These are phyloP conservation scores for Pyricularia sp. DNA, from an alignment of 2,329 filamentous ascomycete genomes.

Conservation along the genomic window DNA sequence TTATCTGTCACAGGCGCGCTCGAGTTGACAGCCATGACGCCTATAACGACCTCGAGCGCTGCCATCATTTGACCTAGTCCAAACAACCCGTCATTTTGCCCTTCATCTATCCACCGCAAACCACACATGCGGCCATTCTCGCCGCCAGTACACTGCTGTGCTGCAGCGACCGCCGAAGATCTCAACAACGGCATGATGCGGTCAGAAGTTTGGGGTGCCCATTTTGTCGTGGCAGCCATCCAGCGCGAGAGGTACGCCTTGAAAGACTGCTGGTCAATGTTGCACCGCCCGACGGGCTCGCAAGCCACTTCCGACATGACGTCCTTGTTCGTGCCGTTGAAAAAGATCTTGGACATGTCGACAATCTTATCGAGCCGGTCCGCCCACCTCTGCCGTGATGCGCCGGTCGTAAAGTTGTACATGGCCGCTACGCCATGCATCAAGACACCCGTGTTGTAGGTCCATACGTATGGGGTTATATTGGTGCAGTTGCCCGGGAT, in stretches of 20 bases:
- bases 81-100: slow-evolving; percentile 37
- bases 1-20: slow-evolving; percentile 26
- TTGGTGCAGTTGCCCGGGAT: slow-evolving; percentile 46
- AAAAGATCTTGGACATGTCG: slow-evolving; percentile 43
- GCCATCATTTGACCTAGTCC: slow-evolving; percentile 66
- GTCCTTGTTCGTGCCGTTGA: slow-evolving; percentile 37
- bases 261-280: slow-evolving; percentile 54
- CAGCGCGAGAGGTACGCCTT: slow-evolving; percentile 54
- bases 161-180: slow-evolving; percentile 47
- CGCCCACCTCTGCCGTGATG: slow-evolving; percentile 37
- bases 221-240: slow-evolving; percentile 53
- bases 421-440: slow-evolving; percentile 59
- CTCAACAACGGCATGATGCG: slow-evolving; percentile 43
- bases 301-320: slow-evolving; percentile 60
- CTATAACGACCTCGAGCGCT: slow-evolving; percentile 54
- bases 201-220: slow-evolving; percentile 49
- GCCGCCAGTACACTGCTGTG: slow-evolving; percentile 48
- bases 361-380: slow-evolving; percentile 48
- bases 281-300: slow-evolving; percentile 51
- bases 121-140: slow-evolving; percentile 49
- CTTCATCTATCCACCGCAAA: slow-evolving; percentile 40
- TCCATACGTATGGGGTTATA: slow-evolving; percentile 55
- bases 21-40: slow-evolving; percentile 43
- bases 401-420: slow-evolving; percentile 49
- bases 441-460: slow-evolving; percentile 59